A percentile compares a stretch with the other conserved stretches of the same genome.
These are phyloP conservation scores for Tulasnella sp. DNA, from an alignment of 768 basidiomycete species.

Conservation along the genomic window DNA sequence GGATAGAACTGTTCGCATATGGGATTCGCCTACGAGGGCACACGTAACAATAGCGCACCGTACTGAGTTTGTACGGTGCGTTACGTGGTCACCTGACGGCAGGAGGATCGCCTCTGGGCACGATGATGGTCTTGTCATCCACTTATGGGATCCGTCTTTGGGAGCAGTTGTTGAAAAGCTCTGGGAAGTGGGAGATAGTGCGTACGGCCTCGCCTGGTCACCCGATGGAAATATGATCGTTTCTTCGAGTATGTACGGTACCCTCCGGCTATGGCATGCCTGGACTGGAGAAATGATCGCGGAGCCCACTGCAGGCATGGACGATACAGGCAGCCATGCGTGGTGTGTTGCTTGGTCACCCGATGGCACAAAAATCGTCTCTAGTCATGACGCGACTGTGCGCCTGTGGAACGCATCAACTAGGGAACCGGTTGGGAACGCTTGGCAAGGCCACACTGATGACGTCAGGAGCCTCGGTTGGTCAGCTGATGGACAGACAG, in stretches of 20 bases:
- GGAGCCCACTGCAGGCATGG: background rate
- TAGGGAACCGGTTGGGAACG: background rate
- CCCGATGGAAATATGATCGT: background rate
- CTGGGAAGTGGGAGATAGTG: background rate
- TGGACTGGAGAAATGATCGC: background rate
- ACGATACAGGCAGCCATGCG: background rate
- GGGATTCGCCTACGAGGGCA: background rate
- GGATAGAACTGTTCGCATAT: background rate
- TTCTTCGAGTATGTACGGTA: constrained; percentile 24
- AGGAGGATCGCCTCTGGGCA: background rate
- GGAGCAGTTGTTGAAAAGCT: background rate
- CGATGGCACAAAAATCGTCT: background rate
- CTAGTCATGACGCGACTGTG: background rate
- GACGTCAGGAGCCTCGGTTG: background rate
- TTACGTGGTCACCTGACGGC: background rate
- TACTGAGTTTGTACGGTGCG: no score
- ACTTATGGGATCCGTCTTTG: background rate
- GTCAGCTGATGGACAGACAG: background rate
- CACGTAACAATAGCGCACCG: background rate
- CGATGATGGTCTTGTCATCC: background rate
- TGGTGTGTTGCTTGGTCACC: background rate
- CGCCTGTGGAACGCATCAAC: background rate
- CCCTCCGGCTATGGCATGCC: constrained; percentile 33
- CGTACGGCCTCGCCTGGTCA: background rate
- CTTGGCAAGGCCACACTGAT: background rate